Evolutionary conservation across 2,329 filamentous ascomycete genomes (phyloP).

Genomic region (Neospermospora avenae): DNA sequence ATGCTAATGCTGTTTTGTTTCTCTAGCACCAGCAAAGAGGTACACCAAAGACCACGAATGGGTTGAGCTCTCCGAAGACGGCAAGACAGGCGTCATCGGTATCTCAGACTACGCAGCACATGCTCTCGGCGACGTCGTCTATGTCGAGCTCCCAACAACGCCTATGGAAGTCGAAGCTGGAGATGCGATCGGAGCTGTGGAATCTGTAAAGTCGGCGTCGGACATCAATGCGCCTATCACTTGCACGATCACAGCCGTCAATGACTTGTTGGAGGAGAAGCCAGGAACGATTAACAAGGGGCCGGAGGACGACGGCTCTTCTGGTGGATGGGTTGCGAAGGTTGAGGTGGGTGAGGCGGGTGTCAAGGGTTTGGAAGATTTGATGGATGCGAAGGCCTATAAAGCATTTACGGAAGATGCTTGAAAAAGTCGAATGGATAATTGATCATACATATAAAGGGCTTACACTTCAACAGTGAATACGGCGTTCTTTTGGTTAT

Average conservation of each 20-base stretch:
- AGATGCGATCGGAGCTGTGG: constrained; percentile 88
- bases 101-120: constrained; percentile 91
- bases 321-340: constrained; percentile 90
- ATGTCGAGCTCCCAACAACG: constrained; percentile 82
- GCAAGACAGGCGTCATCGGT: constrained; percentile 76
- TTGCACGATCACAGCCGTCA: constrained; percentile 73
- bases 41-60: constrained; percentile 99
- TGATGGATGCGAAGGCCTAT: constrained; percentile 80
- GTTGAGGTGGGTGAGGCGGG: constrained; percentile 69
- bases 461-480: constrained; percentile 22
- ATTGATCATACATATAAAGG: constrained; percentile 11
- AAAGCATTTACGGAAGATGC: constrained; percentile 59
- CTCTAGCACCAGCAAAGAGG: constrained; percentile 53
- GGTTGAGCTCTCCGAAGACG: constrained; percentile 83
- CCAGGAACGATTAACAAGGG: constrained; percentile 85
- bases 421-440: not conserved
- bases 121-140: constrained; percentile 93
- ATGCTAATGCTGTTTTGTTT: constrained; percentile 11
- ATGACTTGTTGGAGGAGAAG: constrained; percentile 75
- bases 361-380: constrained; percentile 63
- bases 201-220: constrained; percentile 97
- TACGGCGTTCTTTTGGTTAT: constrained; percentile 15
- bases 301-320: constrained; percentile 70
- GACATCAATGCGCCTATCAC: constrained; percentile 89
- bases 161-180: constrained; percentile 68